Evolutionary conservation across 768 basidiomycete genomes (phyloP).

Genomic region (Trametes sanguinea): DNA sequence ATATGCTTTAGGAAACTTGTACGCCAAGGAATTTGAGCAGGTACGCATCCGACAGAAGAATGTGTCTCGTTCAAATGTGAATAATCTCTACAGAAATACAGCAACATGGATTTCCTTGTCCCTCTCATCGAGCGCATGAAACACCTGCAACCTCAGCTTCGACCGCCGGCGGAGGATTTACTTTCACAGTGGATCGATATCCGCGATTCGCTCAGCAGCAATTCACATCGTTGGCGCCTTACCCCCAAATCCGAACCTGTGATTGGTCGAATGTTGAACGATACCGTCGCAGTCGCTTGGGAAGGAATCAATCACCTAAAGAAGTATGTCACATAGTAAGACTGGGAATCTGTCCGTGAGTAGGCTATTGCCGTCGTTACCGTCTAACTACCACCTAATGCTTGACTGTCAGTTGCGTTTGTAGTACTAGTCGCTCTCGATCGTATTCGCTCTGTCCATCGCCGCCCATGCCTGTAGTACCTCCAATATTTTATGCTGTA

Average conservation of each 20-base stretch:
- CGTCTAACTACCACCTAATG: too few species aligned
- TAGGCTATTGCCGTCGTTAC: too few species aligned
- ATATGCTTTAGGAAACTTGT: conserved; percentile 28
- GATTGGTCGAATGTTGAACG: conserved; percentile 17
- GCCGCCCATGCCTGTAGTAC: too few species aligned
- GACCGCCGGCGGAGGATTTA: neutral
- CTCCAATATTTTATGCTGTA: too few species aligned
- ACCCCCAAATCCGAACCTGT: conserved; percentile 3
- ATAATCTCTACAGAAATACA: conserved; percentile 14
- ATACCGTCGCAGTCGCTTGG: conserved; percentile 15
- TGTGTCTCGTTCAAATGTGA: too few species aligned
- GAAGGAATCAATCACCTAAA: conserved; percentile 14
- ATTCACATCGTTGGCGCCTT: conserved; percentile 11
- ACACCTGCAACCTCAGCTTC: neutral
- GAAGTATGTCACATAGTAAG: neutral
- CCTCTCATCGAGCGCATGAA: conserved; percentile 22
- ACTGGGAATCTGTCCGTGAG: neutral
- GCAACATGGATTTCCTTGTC: conserved; percentile 18
- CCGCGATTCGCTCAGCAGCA: too few species aligned
- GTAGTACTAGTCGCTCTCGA: too few species aligned
- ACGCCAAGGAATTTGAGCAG: conserved; percentile 22
- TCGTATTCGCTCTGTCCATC: too few species aligned
- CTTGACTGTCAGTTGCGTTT: too few species aligned
- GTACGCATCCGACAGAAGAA: conserved; percentile 13
- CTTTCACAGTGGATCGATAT: neutral